These are phyloP conservation scores for Aspergillus quadrilineatus DNA, from an alignment of 2,329 filamentous ascomycete genomes.

Conservation along the genomic window DNA sequence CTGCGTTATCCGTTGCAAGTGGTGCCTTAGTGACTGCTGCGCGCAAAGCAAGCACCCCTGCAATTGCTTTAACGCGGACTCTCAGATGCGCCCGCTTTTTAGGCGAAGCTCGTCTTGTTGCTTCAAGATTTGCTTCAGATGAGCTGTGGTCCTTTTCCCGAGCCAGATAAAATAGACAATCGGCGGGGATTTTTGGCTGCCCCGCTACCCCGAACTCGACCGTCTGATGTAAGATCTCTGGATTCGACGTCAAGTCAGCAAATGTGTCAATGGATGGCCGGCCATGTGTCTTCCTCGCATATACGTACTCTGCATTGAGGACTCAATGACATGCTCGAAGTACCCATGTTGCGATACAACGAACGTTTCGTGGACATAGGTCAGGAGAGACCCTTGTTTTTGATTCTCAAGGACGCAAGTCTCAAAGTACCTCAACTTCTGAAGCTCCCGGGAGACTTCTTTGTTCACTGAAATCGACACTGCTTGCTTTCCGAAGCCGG, in stretches of 20 bases:
- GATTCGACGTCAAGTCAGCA: not conserved
- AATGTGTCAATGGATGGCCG: not conserved
- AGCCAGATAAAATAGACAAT: conserved; percentile 8
- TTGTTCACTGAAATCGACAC: not conserved
- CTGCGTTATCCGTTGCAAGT: not conserved
- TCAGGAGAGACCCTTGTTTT: conserved; percentile 1
- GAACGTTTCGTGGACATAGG: conserved; percentile 1
- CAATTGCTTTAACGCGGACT: conserved; percentile 7
- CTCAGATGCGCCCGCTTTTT: conserved; percentile 8
- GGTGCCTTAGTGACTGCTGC: conserved; percentile 11
- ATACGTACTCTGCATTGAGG: conserved; percentile 4
- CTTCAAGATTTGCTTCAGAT: conserved; percentile 7
- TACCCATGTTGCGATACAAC: not conserved
- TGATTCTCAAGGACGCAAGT: not conserved
- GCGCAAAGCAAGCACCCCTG: conserved; percentile 7
- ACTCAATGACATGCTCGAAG: not conserved
- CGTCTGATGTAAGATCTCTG: conserved; percentile 6
- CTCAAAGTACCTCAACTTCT: conserved; percentile 2
- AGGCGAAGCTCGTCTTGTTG: not conserved
- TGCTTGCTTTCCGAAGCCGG: not conserved
- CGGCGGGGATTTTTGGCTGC: conserved; percentile 1
- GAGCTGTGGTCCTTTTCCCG: conserved; percentile 1
- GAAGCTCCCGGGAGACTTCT: not conserved
- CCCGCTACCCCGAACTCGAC: not conserved
- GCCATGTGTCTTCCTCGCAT: not conserved